Base-by-base conservation (phyloP, 331 rosid genomes). In the Quercus phellos region DNA sequence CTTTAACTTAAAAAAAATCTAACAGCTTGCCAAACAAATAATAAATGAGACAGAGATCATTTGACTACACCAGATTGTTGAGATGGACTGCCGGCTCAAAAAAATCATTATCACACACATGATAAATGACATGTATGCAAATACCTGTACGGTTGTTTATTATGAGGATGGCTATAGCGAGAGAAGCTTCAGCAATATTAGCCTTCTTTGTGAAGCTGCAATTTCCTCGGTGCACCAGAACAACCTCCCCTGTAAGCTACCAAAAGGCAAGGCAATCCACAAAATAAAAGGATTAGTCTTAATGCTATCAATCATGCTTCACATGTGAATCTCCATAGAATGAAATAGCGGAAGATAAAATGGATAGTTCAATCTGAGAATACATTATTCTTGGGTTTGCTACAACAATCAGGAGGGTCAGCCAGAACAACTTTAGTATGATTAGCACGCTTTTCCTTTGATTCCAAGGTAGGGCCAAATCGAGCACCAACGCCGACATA, bases 201-300 rank as follows among this genome's bases (percentile, higher is more conserved):
- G 98, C 99, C 92, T 95, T 95, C 73, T 55, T 22, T 73, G 99
- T 95, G 91, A 95, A 95, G 82, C 99, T 95, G 82, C 98, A 95
- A 21, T 84, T 77, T 74, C 99, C 99, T 70, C 99, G 96, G 77
- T 84, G 94, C 74, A 91, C 99, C 89, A 95, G 76, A 81, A 95
- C 86, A 83, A 95, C 82, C 85, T 93, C 93, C 68, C 88, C 88
- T 63, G 93, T 59, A 76, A 95, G 90, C 99, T 95, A 88, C 75
- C 83, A 84, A 81, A 61, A 86, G 78, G 60, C 61, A 78, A 88
- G 63, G 72, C 76, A 87, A 77, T 71, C 78, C 80, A 71, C n/a
- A 84, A 83, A 51, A 77, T 75, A 34, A 53, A 56, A 77, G 51
- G 24, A 59, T 43, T 58, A 68, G 67, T 55, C 19, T 51, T 17